Evolutionary conservation across 352 stramenopile genomes (phyloP), one percentile per base, ranked within the genome.

Genomic region (Thalassiosira mediterranea): DNA sequence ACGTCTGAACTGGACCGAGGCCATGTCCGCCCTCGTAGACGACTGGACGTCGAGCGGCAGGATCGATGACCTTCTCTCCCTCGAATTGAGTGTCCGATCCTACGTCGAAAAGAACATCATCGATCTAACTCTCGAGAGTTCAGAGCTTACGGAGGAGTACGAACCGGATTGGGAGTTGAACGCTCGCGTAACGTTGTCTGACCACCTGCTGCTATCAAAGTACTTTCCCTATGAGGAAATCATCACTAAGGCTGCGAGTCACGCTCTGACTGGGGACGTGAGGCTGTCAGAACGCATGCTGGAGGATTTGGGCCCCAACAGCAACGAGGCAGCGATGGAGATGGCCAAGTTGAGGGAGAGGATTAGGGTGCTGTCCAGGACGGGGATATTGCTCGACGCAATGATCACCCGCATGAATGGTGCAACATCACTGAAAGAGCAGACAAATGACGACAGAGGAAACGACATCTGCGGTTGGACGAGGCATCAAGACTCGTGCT

Each of bases 71-170:
- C 58, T 74, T 23, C 19, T 59, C 25, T 49, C 63, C 46, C 38
- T 74, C 26, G 64, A 74, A 59, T 11, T 2, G 8, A 74, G 64
- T 52, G 28, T 74, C 19, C 15, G 54, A 28, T n/a, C 17, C 4
- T 74, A 74, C 57, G 52, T 74, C 1, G 64, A 74, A 8, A 66
- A 74, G 5, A 74, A 74, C 38, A 26, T 66, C 31, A 25, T 52
- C 13, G 54, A 65, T 57, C 48, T 74, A 28, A 37, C 40, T 21
- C 15, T 62, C 5, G 19, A 54, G 0, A 48, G 37, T n/a, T 29
- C 11, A 25, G 32, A 67, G 15, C 29, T 32, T 3, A n/a, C 4
- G 11, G 21, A 47, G 7, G 7, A 38, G 26, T 29, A 19, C 4
- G 8, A 25, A 67, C 15, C 2, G 53, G 3, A 17, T 13, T 26